Percentiles rank a stretch among this genome's conserved stretches.
Conservation (phyloP, 352 stramenopile genomes). For the Globisporangium nodosum region DNA sequence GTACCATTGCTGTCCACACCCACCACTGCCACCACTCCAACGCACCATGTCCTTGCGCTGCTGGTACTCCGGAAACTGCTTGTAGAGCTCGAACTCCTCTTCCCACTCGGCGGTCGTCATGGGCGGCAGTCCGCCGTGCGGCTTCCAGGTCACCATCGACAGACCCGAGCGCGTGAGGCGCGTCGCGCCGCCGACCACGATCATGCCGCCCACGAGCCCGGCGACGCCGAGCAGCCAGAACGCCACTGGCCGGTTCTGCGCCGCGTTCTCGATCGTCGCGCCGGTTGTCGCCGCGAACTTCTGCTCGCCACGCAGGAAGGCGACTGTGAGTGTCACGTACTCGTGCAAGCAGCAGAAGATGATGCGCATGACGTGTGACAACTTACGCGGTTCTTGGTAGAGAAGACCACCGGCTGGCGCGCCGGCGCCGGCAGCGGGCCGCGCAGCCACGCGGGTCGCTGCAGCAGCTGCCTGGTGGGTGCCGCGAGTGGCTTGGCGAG, state of each 20-base stretch:
- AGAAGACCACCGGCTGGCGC: constrained; percentile 55
- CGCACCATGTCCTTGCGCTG: constrained; percentile 89
- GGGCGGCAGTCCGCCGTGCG: constrained; percentile 90
- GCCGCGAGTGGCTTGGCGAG: constrained; percentile 36
- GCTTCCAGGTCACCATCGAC: constrained; percentile 97
- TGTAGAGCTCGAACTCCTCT: constrained; percentile 97
- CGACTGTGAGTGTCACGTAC: background rate
- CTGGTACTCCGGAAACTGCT: constrained; percentile 97
- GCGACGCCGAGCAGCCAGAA: constrained; percentile 96
- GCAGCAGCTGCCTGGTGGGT: constrained; percentile 21
- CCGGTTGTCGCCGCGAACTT: constrained; percentile 40
- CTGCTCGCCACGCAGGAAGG: constrained; percentile 11
- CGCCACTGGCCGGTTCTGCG: constrained; percentile 80
- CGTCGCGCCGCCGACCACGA: constrained; percentile 96
- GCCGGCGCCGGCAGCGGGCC: constrained; percentile 14
- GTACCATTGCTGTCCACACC: background rate
- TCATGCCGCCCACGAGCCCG: constrained; percentile 94
- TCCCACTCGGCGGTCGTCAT: constrained; percentile 92
- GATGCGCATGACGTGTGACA: background rate
- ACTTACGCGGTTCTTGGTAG: constrained; percentile 67
- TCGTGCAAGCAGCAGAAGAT: no score
- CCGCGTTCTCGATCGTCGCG: constrained; percentile 76
- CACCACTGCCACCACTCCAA: background rate
- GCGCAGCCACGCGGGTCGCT: constrained; percentile 25
- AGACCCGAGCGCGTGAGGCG: constrained; percentile 96